These are phyloP conservation scores for Auriscalpium microsporum DNA, from an alignment of 768 basidiomycete species.

Conservation along the genomic window DNA sequence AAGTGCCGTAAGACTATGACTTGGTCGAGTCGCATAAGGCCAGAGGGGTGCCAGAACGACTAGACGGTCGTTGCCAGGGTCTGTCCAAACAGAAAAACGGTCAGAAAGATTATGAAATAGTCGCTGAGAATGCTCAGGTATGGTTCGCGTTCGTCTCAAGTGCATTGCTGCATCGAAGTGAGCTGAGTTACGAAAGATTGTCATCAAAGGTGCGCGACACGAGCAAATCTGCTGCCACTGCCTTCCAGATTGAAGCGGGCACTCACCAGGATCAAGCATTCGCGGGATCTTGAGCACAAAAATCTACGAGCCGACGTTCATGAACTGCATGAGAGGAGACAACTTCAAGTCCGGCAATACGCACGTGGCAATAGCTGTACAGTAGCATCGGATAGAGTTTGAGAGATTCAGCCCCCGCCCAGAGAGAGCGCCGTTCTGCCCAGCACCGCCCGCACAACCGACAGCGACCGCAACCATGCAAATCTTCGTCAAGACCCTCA, in stretches of 20 bases:
- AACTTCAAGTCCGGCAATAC: background rate
- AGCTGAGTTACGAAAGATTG: slow-evolving; percentile 45
- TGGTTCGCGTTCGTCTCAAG: slow-evolving; percentile 45
- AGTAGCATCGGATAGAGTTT: slow-evolving; percentile 1
- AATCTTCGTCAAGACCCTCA: slow-evolving; percentile 86
- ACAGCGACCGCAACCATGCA: slow-evolving; percentile 24
- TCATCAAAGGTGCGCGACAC: slow-evolving; percentile 19
- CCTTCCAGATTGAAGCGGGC: too few relatives aligned
- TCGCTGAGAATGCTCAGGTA: slow-evolving; percentile 24
- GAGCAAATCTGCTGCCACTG: too few relatives aligned
- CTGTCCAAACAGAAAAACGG: slow-evolving; percentile 1
- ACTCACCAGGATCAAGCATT: too few relatives aligned
- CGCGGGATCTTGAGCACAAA: too few relatives aligned
- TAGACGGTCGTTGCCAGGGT: background rate
- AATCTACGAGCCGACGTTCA: too few relatives aligned
- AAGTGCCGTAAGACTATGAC: background rate
- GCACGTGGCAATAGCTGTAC: slow-evolving; percentile 10
- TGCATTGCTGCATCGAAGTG: slow-evolving; percentile 48
- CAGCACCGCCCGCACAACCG: background rate
- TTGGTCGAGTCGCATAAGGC: too few relatives aligned
- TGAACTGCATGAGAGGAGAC: too few relatives aligned
- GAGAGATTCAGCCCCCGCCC: slow-evolving; percentile 1
- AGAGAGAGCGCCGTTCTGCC: background rate
- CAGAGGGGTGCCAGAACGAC: background rate
- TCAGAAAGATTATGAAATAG: background rate